A percentile compares a stretch with the other conserved stretches of the same genome.
Conservation (phyloP, 208 protist species). For the Tritrichomonas musculus region DNA sequence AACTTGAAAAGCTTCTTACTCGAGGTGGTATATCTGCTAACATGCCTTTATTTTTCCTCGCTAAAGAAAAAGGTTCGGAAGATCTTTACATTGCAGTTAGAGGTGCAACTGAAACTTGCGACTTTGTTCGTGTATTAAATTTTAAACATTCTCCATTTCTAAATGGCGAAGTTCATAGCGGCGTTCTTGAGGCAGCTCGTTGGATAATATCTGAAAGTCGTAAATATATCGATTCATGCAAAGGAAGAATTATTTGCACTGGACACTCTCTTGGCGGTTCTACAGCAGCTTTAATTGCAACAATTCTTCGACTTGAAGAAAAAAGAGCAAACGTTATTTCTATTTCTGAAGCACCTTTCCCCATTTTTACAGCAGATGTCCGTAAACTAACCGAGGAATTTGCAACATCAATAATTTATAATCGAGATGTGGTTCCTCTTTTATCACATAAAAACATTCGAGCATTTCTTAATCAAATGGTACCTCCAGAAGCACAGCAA, state of each 20-base stretch:
- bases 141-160: not conserved
- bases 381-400: not conserved
- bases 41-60: not conserved
- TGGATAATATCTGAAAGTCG: not conserved
- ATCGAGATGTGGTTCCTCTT: not conserved
- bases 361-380: not conserved
- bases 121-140: not conserved
- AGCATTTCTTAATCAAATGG: not conserved
- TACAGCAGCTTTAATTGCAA: not conserved
- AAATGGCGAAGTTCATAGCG: not conserved
- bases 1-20: not conserved
- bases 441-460: not conserved
- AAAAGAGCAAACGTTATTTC: not conserved
- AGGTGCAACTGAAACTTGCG: not conserved
- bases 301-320: not conserved
- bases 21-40: not conserved
- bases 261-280: not conserved
- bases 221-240: not conserved
- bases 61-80: not conserved
- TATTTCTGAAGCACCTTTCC: not conserved
- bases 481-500: not conserved
- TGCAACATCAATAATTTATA: not conserved
- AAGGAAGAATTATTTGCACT: not conserved
- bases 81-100: not conserved
- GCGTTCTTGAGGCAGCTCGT: not conserved